phyloP scores from a whole-genome alignment of 2,329 filamentous ascomycete genomes.

The Fusarium tricinctum region DNA sequence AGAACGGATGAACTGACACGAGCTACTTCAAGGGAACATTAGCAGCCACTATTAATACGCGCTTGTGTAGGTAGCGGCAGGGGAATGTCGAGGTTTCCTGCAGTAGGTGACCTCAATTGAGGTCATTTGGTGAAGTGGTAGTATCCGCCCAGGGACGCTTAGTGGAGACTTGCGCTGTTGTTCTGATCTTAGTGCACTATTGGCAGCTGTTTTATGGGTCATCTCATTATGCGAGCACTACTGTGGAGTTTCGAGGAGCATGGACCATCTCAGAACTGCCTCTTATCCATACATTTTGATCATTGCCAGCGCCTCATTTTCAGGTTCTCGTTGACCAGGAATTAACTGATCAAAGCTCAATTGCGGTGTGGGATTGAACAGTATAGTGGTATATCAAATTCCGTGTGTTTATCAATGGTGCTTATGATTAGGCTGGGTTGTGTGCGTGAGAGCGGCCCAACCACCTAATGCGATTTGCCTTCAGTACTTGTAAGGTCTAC shows the following conservation, averaged over 20 bases:
- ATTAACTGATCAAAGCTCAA: conserved; percentile 1
- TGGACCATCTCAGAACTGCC: conserved; percentile 16
- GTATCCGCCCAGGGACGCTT: conserved; percentile 37
- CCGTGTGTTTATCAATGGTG: not conserved
- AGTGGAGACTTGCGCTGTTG: conserved; percentile 39
- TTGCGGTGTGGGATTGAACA: not conserved
- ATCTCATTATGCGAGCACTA: conserved; percentile 20
- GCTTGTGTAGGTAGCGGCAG: conserved; percentile 12
- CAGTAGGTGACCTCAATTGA: conserved; percentile 35
- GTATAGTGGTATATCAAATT: not conserved
- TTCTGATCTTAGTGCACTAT: conserved; percentile 29
- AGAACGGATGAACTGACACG: conserved; percentile 20
- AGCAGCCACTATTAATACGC: not conserved
- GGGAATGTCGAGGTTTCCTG: not conserved
- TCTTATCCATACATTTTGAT: conserved; percentile 25
- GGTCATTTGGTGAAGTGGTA: conserved; percentile 38
- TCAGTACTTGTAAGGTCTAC: not conserved
- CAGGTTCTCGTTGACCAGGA: conserved; percentile 9
- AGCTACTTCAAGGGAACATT: conserved; percentile 25
- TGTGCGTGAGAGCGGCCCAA: not conserved
- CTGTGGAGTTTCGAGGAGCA: conserved; percentile 30
- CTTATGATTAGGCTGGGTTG: not conserved
- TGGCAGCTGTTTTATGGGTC: conserved; percentile 35
- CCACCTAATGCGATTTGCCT: not conserved
- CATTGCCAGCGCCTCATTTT: conserved; percentile 25